These are phyloP conservation scores for Taiozyma sp. DNA, from an alignment of 1,139 yeast genomes.

Conservation along the genomic window DNA sequence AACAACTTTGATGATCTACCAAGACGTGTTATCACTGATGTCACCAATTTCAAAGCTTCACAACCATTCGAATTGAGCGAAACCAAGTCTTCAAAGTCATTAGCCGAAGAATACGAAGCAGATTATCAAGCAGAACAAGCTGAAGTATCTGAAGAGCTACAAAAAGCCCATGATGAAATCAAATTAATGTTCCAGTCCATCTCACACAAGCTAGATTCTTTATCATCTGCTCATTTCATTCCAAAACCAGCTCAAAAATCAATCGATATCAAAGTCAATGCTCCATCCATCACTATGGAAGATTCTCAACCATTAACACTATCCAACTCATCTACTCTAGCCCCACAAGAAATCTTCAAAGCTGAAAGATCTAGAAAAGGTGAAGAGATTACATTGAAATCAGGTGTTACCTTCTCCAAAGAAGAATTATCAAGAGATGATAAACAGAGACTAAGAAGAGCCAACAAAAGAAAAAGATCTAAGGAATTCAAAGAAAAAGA, in stretches of 20 bases:
- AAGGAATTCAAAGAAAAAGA: constrained; percentile 38
- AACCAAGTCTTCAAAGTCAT: constrained; percentile 76
- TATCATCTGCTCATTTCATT: constrained; percentile 87
- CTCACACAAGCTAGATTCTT: constrained; percentile 72
- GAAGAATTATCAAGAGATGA: constrained; percentile 84
- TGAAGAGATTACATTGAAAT: constrained; percentile 66
- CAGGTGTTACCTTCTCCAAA: constrained; percentile 79
- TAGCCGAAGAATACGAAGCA: constrained; percentile 90
- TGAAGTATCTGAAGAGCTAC: constrained; percentile 52
- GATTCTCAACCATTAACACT: constrained; percentile 92
- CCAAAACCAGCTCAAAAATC: constrained; percentile 86
- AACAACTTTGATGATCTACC: constrained; percentile 83
- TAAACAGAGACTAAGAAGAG: constrained; percentile 80
- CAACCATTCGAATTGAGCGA: constrained; percentile 65
- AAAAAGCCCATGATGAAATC: constrained; percentile 75
- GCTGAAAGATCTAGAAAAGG: constrained; percentile 43
- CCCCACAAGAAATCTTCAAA: constrained; percentile 93
- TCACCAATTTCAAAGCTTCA: constrained; percentile 45
- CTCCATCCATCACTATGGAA: constrained; percentile 85
- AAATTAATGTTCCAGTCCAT: constrained; percentile 56
- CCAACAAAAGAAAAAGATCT: constrained; percentile 75
- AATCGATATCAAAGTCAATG: constrained; percentile 73
- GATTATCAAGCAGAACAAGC: constrained; percentile 47
- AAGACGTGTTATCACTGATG: constrained; percentile 61
- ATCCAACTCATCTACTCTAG: constrained; percentile 70